These are phyloP conservation scores for Thinopyrum elongatum DNA, from an alignment of 176 grass and related monocot species.

Conservation along the genomic window DNA sequence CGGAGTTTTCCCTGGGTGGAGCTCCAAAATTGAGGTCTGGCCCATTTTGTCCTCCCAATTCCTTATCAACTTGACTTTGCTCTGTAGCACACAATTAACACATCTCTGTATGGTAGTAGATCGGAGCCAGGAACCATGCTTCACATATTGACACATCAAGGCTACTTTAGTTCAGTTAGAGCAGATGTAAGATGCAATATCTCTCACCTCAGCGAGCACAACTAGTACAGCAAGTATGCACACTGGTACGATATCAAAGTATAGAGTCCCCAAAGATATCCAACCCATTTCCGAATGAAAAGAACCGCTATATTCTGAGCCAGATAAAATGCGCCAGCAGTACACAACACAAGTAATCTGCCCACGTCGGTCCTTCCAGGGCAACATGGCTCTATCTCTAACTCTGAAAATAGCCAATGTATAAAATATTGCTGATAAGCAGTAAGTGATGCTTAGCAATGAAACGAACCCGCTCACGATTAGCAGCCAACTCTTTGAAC, in stretches of 20 bases:
- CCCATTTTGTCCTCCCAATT: neutral
- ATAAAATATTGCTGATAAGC: no score
- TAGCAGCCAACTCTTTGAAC: no score
- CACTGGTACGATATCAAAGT: neutral
- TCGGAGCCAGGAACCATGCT: neutral
- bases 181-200: neutral
- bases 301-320: no score
- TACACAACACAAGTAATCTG: no score
- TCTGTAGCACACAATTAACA: neutral
- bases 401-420: no score
- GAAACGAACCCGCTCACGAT: no score
- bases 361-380: no score
- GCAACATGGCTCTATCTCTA: no score
- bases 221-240: neutral
- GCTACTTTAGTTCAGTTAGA: conserved; percentile 6
- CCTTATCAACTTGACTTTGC: neutral
- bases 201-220: neutral
- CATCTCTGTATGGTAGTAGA: neutral
- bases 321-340: no score
- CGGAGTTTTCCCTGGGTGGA: neutral
- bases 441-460: no score
- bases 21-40: neutral
- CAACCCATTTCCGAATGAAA: no score
- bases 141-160: neutral
- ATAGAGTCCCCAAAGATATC: no score